Conservation (phyloP, 306 rosid genomes). For the Lupinus albus region DNA sequence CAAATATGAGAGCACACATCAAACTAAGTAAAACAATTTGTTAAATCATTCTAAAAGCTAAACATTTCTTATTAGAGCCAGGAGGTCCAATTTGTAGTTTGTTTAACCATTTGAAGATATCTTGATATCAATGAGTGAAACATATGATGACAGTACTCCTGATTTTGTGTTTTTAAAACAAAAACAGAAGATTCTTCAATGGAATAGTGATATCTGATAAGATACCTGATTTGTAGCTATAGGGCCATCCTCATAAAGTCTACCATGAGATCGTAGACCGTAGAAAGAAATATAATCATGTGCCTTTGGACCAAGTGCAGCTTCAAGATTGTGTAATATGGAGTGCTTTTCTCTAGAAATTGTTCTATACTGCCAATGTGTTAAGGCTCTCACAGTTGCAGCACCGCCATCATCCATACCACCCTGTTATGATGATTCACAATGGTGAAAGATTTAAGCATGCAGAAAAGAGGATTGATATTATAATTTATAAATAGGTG, state of each 20-base stretch:
- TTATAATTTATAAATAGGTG: not conserved
- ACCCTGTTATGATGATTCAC: slow-evolving; percentile 59
- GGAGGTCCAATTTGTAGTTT: slow-evolving; percentile 3
- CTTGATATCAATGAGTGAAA: slow-evolving; percentile 4
- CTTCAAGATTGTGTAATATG: slow-evolving; percentile 72
- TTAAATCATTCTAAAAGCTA: slow-evolving; percentile 7
- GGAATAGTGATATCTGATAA: slow-evolving; percentile 6
- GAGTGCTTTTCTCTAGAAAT: slow-evolving; percentile 80
- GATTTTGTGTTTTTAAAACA: not conserved
- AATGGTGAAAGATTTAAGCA: slow-evolving; percentile 15
- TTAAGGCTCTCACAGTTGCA: slow-evolving; percentile 95
- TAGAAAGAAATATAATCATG: slow-evolving; percentile 92
- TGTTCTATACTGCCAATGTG: slow-evolving; percentile 98
- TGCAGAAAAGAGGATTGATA: slow-evolving; percentile 16
- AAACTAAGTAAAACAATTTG: slow-evolving; percentile 30
- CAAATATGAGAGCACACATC: slow-evolving; percentile 14
- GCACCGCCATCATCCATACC: slow-evolving; percentile 97
- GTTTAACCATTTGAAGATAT: slow-evolving; percentile 16
- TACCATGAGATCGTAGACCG: slow-evolving; percentile 89
- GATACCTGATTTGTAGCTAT: slow-evolving; percentile 91
- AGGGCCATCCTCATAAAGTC: slow-evolving; percentile 76
- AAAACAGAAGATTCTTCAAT: slow-evolving; percentile 11
- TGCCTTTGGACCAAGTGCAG: slow-evolving; percentile 72
- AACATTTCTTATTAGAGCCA: slow-evolving; percentile 18
- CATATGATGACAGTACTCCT: not conserved